Base-by-base conservation (phyloP, 2,329 filamentous ascomycete genomes). In the Diatrype stigma region DNA sequence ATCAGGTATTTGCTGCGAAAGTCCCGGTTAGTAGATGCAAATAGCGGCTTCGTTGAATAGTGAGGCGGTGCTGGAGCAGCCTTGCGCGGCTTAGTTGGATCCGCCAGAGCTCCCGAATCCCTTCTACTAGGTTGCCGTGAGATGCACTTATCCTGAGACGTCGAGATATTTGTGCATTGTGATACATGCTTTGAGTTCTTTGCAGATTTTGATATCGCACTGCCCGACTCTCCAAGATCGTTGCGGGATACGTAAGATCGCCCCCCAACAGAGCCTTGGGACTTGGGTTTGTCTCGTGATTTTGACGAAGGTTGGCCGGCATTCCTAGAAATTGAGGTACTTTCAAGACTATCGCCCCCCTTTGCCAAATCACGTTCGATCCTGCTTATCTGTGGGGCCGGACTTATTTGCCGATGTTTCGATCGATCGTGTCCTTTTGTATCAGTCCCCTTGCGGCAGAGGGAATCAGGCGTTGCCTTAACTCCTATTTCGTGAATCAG, bases 11-110 rank as follows among this genome's bases (percentile, higher is more conserved):
- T 61, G 45, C 56, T 60, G 14, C 61, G 51, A 11, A 60, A 52
- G 30, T 66, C 61, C 2, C 59, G 55, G 11, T 57, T 56, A 40
- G 21, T n/a, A 21, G 69, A 66, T 6, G 62, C 62, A 50, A 71
- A 68, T 47, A 70, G 67, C 6, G 62, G 65, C 26, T 64, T 67
- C 2, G 64, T 68, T 7, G 64, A 63, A 26, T 53, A 49, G 8
- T 47, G 60, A 3, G 49, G 53, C 16, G 32, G 42, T 30, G 38
- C 56, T 11, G 54, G 51, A 10, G 35, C 40, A 11, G 49, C 45
- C n/a, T 49, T 10, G 6, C n/a, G 8, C 6, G 30, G 14, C 32
- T 6, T 26, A n/a, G 42, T 48, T 38, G 46, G 14, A 38, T 40
- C n/a, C 28, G 42, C 3, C 17, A 22, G 14, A 28, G 32, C n/a